Base-by-base conservation (phyloP, 176 grass and related monocot genomes). In the Pontederia paniculata region DNA sequence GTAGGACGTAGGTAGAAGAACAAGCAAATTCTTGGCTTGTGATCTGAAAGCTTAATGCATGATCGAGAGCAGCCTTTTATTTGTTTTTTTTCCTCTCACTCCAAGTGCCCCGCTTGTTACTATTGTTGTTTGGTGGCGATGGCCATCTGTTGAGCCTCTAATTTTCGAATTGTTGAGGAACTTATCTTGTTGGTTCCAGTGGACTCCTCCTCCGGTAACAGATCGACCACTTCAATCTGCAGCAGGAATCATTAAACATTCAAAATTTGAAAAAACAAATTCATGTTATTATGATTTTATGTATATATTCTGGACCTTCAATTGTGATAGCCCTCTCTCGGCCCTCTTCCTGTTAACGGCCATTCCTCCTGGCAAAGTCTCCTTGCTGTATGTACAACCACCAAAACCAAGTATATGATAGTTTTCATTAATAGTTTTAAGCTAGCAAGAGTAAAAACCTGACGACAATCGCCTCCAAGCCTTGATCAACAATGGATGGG, bases 291-390 rank as follows among this genome's bases (percentile, higher is more conserved):
- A 8, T 23, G 8, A 4, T 25, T 22, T 65, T 49, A 2, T 45
- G 23, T 37, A 56, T 41, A 9, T 22, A 60, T 49, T 28, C 47
- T 9, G 25, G 37, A 97, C 91, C 91, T 97, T 63, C 44, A 97
- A 73, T 43, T 81, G 74, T 16, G 68, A 72, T 57, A 89, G 74
- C 6, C 86, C 80, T 78, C 45, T 87, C 61, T 97, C 86, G 45
- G 80, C 86, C 51, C 93, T 84, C 71, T 83, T 98, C 58, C 62
- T 84, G 64, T 97, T 97, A 23, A 91, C 93, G 42, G 83, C 77
- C 17, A 70, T 62, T 11, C 86, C 93, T 65, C 86, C 93, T 11
- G 71, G 71, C 45, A 90, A 63, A 10, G 86, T 90, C 65, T 98
- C 93, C 77, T 91, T 91, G 67, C 93, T 98, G 61, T 52, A n/a